Evolutionary conservation across 257 asterid species (phyloP).

Genomic region (Jacaranda mimosifolia): DNA sequence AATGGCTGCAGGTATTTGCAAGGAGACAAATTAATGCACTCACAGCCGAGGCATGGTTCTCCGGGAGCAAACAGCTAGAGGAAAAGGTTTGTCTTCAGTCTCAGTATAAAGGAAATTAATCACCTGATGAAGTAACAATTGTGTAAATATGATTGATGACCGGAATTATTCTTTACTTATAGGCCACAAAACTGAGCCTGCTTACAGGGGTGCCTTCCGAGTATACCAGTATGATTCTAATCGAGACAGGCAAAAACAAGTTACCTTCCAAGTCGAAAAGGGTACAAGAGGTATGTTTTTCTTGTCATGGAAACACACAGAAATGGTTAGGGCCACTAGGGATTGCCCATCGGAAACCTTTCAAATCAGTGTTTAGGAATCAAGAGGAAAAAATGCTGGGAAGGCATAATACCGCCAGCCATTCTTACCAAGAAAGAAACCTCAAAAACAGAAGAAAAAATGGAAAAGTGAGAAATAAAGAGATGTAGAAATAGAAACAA

Average conservation of each 20-base stretch:
- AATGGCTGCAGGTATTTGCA: conserved; percentile 67
- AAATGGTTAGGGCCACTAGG: too few relatives aligned
- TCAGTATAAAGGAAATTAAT: conserved; percentile 4
- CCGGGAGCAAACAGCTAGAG: conserved; percentile 69
- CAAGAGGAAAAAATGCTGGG: too few relatives aligned
- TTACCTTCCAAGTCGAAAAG: conserved; percentile 45
- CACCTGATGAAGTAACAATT: background rate
- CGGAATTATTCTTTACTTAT: conserved; percentile 19
- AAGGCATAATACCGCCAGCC: too few relatives aligned
- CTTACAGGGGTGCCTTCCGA: conserved; percentile 75
- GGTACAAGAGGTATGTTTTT: conserved; percentile 52
- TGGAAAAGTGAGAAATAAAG: too few relatives aligned
- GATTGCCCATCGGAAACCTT: too few relatives aligned
- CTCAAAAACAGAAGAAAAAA: too few relatives aligned
- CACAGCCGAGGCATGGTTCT: conserved; percentile 80
- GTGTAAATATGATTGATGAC: background rate
- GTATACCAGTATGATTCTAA: conserved; percentile 64
- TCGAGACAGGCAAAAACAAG: conserved; percentile 56
- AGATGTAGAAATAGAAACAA: too few relatives aligned
- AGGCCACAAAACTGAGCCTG: conserved; percentile 78
- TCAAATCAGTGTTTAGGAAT: too few relatives aligned
- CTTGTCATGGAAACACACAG: too few relatives aligned
- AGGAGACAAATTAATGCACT: conserved; percentile 65
- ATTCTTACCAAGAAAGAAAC: too few relatives aligned
- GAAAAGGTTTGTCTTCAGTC: conserved; percentile 62